These are phyloP conservation scores for Naganishia sp. DNA, from an alignment of 1,284 basidiomycete genomes.

Conservation along the genomic window DNA sequence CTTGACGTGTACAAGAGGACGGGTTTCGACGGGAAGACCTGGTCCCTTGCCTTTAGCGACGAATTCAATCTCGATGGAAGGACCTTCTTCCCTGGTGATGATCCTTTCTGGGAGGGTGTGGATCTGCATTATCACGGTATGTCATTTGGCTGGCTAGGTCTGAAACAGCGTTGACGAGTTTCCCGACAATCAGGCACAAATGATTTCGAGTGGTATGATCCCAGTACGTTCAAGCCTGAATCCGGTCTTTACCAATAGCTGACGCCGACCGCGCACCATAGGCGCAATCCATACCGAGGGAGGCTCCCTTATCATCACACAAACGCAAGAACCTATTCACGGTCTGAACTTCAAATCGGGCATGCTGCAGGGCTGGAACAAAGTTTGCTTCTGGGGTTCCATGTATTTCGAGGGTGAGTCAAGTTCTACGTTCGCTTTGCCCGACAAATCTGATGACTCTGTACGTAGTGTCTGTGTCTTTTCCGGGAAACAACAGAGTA, in stretches of 20 bases:
- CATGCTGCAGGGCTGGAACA: constrained; percentile 60
- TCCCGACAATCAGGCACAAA: constrained; percentile 52
- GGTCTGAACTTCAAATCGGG: constrained; percentile 69
- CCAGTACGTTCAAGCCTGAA: constrained; percentile 57
- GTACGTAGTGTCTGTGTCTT: constrained; percentile 52
- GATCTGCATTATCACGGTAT: constrained; percentile 60
- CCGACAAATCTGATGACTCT: background rate
- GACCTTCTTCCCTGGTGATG: constrained; percentile 58
- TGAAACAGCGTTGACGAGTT: no score
- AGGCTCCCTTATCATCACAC: constrained; percentile 77
- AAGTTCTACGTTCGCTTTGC: constrained; percentile 22
- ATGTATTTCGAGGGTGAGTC: constrained; percentile 48
- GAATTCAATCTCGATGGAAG: constrained; percentile 62
- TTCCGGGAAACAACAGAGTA: constrained; percentile 46
- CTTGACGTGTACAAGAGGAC: constrained; percentile 50
- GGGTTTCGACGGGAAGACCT: constrained; percentile 51
- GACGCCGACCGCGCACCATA: background rate
- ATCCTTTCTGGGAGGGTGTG: constrained; percentile 57
- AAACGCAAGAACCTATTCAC: constrained; percentile 68
- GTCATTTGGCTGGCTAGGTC: background rate
- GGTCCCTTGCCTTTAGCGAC: constrained; percentile 57
- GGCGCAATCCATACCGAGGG: constrained; percentile 70
- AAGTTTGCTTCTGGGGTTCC: constrained; percentile 53
- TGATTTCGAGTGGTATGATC: constrained; percentile 64
- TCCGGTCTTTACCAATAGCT: no score